These are phyloP conservation scores for Globisporangium nodosum DNA, from an alignment of 352 stramenopile genomes.

Conservation along the genomic window DNA sequence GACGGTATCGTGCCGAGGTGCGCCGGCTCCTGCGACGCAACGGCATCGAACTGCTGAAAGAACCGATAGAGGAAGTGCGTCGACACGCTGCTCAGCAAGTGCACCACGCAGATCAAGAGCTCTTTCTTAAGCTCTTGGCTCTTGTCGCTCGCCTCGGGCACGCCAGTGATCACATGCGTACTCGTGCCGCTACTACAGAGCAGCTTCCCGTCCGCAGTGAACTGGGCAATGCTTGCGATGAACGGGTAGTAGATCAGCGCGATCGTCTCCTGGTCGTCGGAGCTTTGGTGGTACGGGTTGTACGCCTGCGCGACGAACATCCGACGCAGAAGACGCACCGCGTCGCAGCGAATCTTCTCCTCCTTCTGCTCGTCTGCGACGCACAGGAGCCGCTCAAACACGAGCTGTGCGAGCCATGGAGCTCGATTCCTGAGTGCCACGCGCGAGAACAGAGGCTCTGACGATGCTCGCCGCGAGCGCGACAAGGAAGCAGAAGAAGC, in stretches of 20 bases:
- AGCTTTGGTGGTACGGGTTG: conserved; percentile 36
- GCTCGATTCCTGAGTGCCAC: not conserved
- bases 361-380: conserved; percentile 58
- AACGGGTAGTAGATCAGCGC: conserved; percentile 57
- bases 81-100: conserved; percentile 59
- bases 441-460: not conserved
- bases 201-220: conserved; percentile 46
- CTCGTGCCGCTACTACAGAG: conserved; percentile 14
- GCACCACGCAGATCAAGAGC: conserved; percentile 50
- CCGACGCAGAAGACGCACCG: conserved; percentile 41
- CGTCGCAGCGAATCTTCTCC: conserved; percentile 48
- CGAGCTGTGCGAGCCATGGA: conserved; percentile 44
- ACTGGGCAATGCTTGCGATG: conserved; percentile 34
- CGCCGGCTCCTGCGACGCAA: not conserved
- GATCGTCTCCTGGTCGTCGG: conserved; percentile 49
- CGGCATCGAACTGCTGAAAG: conserved; percentile 24
- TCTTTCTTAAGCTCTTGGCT: conserved; percentile 45
- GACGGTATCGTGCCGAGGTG: not conserved
- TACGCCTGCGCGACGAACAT: conserved; percentile 63
- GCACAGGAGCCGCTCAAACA: conserved; percentile 46
- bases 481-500: not conserved
- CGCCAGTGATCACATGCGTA: not conserved
- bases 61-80: conserved; percentile 32
- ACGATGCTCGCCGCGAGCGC: not conserved
- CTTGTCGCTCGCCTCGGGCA: conserved; percentile 1